Base-by-base conservation (phyloP, 345 rosid genomes). In the Stellera chamaejasme region DNA sequence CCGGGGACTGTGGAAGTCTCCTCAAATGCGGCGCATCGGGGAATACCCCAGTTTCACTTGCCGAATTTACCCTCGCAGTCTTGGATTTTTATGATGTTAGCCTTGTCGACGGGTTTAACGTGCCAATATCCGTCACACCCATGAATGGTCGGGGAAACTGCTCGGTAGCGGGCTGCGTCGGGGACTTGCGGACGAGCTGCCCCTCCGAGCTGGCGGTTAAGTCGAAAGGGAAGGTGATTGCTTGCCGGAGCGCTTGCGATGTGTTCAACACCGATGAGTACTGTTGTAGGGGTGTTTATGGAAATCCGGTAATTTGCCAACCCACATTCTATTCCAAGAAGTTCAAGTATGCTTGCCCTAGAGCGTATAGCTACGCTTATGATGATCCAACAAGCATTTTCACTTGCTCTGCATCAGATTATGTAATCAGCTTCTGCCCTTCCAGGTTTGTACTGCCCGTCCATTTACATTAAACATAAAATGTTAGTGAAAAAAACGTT, bases 161-260 rank as follows among this genome's bases (percentile, higher is more conserved):
- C 27, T 73, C 80, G 19, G 23, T 62, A 2, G 79, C 86, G 0
- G 95, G 97, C 0, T 92, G 98, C 15, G 74, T 72, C 11, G 70
- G 72, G 0, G 98, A 92, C 64, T 6, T 86, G 23, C 73, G 93
- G 55, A 0, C 47, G 0, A 55, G 0, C 7, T 92, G 98, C 50
- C 98, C 95, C 3, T 16, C 66, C 2, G 93, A 92, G 58, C 79
- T 92, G 5, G 66, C 90, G 0, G 65, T 69, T 1, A 88, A 81
- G 65, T 45, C 68, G 0, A 75, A 75, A 1, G 96, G 93, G 3
- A 82, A 88, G 77, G 73, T 73, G 0, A 19, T 86, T 0, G 82
- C 66, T 11, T 92, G 98, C 45, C 71, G 95, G 39, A 88, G 98
- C 61, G 98, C 98, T 0, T 92, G 98, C 48, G 95, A 92, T 36